Conservation (phyloP, 352 stramenopile genomes). For the Phytophthora cryptogea region DNA sequence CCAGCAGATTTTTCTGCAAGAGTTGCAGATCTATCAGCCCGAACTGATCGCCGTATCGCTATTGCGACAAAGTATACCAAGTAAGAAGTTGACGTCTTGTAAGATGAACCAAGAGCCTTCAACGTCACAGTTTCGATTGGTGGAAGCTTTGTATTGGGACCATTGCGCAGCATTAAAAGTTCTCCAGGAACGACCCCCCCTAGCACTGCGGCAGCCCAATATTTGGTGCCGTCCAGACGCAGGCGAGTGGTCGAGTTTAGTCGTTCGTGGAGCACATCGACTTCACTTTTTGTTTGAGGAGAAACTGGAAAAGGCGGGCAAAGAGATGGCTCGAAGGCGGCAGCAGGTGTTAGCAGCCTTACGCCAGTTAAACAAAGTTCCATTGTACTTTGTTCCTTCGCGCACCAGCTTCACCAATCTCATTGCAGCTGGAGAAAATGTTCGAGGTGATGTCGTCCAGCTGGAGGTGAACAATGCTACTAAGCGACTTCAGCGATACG, state of each 20-base stretch:
- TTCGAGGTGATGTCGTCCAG: conserved; percentile 75
- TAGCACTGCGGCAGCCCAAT: conserved; percentile 54
- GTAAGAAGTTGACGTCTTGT: conserved; percentile 7
- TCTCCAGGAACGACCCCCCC: conserved; percentile 42
- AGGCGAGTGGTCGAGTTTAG: conserved; percentile 71
- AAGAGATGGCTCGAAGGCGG: conserved; percentile 58
- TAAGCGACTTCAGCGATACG: conserved; percentile 67
- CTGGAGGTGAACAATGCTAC: conserved; percentile 64
- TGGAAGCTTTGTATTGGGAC: conserved; percentile 85
- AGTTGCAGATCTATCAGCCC: conserved; percentile 65
- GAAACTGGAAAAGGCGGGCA: conserved; percentile 52
- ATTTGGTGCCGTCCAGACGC: conserved; percentile 77
- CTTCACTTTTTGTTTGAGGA: conserved; percentile 74
- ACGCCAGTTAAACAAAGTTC: conserved; percentile 58
- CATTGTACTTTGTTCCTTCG: conserved; percentile 56
- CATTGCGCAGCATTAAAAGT: conserved; percentile 74
- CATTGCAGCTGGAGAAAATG: conserved; percentile 53
- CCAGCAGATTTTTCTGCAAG: conserved; percentile 64
- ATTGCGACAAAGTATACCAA: neutral
- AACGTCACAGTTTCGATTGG: conserved; percentile 31
- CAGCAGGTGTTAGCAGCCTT: conserved; percentile 51
- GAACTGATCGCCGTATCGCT: conserved; percentile 29
- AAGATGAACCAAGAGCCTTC: conserved; percentile 6
- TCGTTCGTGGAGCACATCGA: conserved; percentile 62
- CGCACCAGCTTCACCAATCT: conserved; percentile 52